phyloP scores from a whole-genome alignment of 768 basidiomycete species.

The Crepidotus variabilis region DNA sequence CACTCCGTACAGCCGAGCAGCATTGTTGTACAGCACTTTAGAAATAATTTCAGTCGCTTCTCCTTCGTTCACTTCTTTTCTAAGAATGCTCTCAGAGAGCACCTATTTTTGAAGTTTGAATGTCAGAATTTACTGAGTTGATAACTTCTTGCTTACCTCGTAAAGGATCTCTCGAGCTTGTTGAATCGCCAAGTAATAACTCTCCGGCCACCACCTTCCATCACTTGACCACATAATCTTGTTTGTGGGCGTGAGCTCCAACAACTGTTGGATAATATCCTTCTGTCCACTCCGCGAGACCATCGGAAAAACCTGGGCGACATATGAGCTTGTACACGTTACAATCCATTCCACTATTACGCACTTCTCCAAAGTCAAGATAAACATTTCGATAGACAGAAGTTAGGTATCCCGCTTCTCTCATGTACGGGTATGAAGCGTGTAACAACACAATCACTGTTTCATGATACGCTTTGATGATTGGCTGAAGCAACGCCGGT shows the following conservation, averaged over 20 bases:
- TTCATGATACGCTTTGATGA: slow-evolving; percentile 60
- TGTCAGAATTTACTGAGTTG: background rate
- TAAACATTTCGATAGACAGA: slow-evolving; percentile 72
- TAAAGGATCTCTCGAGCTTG: slow-evolving; percentile 65
- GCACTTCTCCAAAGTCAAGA: slow-evolving; percentile 73
- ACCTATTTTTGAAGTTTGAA: slow-evolving; percentile 36
- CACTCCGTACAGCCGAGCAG: slow-evolving; percentile 61
- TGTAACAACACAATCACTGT: slow-evolving; percentile 69
- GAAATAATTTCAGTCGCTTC: slow-evolving; percentile 53
- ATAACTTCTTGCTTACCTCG: slow-evolving; percentile 34
- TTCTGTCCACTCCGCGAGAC: slow-evolving; percentile 64
- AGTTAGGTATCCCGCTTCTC: slow-evolving; percentile 75
- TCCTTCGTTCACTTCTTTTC: slow-evolving; percentile 47
- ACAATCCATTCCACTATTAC: background rate
- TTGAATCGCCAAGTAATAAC: slow-evolving; percentile 61
- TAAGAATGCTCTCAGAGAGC: slow-evolving; percentile 43
- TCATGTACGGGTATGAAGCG: slow-evolving; percentile 73
- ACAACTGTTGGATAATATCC: slow-evolving; percentile 51
- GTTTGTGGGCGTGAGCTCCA: slow-evolving; percentile 72
- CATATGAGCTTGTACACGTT: background rate
- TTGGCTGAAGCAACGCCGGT: slow-evolving; percentile 63
- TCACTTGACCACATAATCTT: slow-evolving; percentile 87
- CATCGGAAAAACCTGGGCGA: slow-evolving; percentile 55
- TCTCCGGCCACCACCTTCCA: slow-evolving; percentile 75
- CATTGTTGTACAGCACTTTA: slow-evolving; percentile 61